Percentiles rank a stretch among this genome's conserved stretches.
These are phyloP conservation scores for Saccharomyces hybrid DNA, from an alignment of 1,139 yeast species.

Conservation along the genomic window DNA sequence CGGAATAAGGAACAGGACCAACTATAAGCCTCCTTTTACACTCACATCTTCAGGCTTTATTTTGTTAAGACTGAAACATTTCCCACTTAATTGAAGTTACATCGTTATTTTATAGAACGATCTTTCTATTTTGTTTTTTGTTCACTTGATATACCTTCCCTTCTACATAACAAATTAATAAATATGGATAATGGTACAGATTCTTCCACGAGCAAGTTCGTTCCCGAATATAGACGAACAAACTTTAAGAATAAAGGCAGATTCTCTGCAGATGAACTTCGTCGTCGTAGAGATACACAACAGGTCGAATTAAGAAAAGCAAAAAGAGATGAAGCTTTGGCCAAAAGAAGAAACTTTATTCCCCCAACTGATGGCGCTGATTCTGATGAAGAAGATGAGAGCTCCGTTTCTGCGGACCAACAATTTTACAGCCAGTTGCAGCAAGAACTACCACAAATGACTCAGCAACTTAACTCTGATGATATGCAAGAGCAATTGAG, in stretches of 20 bases:
- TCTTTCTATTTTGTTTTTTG: not conserved
- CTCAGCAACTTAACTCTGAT: slow-evolving; percentile 68
- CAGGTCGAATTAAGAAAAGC: slow-evolving; percentile 96
- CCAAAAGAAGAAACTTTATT: slow-evolving; percentile 81
- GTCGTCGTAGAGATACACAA: slow-evolving; percentile 96
- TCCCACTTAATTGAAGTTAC: not conserved
- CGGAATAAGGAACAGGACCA: not conserved
- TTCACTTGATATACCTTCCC: not conserved
- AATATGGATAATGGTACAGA: slow-evolving; percentile 24
- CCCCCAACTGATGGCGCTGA: slow-evolving; percentile 39
- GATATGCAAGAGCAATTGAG: slow-evolving; percentile 77
- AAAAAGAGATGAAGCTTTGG: slow-evolving; percentile 87
- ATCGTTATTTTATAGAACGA: not conserved
- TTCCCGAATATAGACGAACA: slow-evolving; percentile 96
- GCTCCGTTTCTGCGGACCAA: slow-evolving; percentile 34
- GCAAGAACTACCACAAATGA: slow-evolving; percentile 78
- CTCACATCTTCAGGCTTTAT: not conserved
- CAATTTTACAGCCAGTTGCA: slow-evolving; percentile 44
- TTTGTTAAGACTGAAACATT: not conserved
- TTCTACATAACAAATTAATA: not conserved
- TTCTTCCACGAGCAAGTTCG: slow-evolving; percentile 76
- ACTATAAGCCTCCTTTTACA: not conserved
- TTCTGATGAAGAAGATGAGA: slow-evolving; percentile 35
- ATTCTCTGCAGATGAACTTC: slow-evolving; percentile 90
- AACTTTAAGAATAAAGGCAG: slow-evolving; percentile 92